Evolutionary conservation across 2,329 filamentous ascomycete species (phyloP).

Genomic region (Xylaria sp.): DNA sequence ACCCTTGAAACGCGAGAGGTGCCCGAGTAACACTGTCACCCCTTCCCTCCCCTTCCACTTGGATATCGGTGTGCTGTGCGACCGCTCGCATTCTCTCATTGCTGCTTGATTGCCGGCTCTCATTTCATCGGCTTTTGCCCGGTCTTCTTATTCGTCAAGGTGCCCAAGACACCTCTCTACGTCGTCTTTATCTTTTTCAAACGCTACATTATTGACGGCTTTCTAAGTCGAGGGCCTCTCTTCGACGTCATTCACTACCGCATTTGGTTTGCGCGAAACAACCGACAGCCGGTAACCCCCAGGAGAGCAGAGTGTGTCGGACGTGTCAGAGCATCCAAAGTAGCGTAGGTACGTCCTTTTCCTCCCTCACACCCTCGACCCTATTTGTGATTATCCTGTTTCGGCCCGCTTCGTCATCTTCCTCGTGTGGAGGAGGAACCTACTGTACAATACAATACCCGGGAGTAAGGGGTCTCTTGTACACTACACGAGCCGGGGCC

Average conservation of each 20-base stretch:
- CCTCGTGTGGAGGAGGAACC: conserved; percentile 43
- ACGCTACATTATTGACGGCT: background rate
- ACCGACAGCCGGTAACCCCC: conserved; percentile 32
- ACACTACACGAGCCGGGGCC: conserved; percentile 19
- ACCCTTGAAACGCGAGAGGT: conserved; percentile 55
- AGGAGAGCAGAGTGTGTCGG: conserved; percentile 47
- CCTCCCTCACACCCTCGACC: conserved; percentile 49
- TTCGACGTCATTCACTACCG: conserved; percentile 10
- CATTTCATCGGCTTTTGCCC: conserved; percentile 24
- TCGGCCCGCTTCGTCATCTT: conserved; percentile 37
- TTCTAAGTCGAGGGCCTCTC: background rate
- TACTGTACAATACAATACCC: conserved; percentile 34
- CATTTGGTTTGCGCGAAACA: conserved; percentile 28
- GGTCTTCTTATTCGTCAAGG: background rate
- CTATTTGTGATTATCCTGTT: conserved; percentile 44
- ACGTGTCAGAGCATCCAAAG: conserved; percentile 56
- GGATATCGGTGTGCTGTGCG: conserved; percentile 44
- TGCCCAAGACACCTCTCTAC: background rate
- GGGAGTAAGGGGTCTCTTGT: conserved; percentile 30
- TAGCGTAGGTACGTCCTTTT: conserved; percentile 52
- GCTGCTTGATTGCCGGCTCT: conserved; percentile 30
- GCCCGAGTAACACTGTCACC: conserved; percentile 44
- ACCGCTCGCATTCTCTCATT: conserved; percentile 39
- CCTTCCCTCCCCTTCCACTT: conserved; percentile 38
- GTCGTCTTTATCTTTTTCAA: background rate